Conservation (phyloP, 2,329 filamentous ascomycete species). For the Hawksworthiomyces lignivorus region DNA sequence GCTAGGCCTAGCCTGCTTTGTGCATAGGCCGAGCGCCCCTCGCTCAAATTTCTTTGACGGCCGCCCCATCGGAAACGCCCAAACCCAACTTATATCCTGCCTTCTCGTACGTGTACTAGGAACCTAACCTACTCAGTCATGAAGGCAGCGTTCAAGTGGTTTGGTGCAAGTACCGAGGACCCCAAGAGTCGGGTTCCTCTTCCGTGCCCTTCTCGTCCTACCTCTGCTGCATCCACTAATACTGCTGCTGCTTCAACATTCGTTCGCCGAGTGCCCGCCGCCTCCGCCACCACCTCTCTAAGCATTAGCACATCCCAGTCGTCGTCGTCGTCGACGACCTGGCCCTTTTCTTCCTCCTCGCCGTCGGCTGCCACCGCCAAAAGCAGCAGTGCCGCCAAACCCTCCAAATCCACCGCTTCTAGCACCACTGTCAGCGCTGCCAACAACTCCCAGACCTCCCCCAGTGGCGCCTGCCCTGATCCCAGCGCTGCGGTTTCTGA, state of each 20-base stretch:
- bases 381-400: background rate
- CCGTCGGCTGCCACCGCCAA: background rate
- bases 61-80: constrained; percentile 10
- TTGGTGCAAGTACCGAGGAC: constrained; percentile 7
- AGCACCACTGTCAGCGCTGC: background rate
- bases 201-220: too few relatives aligned
- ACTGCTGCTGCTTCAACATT: too few relatives aligned
- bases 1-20: too few relatives aligned
- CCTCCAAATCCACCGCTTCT: background rate
- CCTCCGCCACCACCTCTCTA: too few relatives aligned
- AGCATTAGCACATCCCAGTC: too few relatives aligned
- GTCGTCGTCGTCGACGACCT: too few relatives aligned
- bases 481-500: constrained; percentile 16
- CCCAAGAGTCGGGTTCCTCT: background rate
- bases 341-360: constrained; percentile 2
- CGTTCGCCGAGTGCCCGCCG: too few relatives aligned
- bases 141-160: constrained; percentile 3
- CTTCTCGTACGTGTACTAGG: background rate
- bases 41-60: constrained; percentile 9
- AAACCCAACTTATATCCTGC: too few relatives aligned
- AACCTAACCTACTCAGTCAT: constrained; percentile 1
- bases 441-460: constrained; percentile 2
- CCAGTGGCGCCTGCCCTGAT: too few relatives aligned
- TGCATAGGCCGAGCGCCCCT: too few relatives aligned
- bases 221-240: too few relatives aligned